These are phyloP conservation scores for Kodamaea arcana DNA, from an alignment of 1,139 yeast genomes.

Conservation along the genomic window DNA sequence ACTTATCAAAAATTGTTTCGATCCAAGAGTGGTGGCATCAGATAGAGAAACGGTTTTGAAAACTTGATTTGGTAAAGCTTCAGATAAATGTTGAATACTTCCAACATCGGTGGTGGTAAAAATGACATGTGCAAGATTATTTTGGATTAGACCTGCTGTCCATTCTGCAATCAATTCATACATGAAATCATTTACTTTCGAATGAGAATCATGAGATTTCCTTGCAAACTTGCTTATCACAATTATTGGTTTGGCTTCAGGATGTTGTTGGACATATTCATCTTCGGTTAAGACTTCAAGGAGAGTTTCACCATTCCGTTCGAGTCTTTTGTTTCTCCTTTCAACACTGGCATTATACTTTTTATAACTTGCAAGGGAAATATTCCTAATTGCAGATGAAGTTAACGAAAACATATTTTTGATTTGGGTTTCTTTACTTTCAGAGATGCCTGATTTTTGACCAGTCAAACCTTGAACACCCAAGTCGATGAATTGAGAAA, in stretches of 20 bases:
- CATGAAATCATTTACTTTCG: slow-evolving; percentile 51
- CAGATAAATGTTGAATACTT: slow-evolving; percentile 61
- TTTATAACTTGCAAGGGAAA: slow-evolving; percentile 49
- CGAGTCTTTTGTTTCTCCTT: slow-evolving; percentile 18
- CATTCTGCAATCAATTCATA: slow-evolving; percentile 80
- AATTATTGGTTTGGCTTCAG: slow-evolving; percentile 82
- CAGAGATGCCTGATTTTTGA: slow-evolving; percentile 88
- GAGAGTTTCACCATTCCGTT: slow-evolving; percentile 11
- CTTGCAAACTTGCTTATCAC: slow-evolving; percentile 70
- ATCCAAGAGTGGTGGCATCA: slow-evolving; percentile 74
- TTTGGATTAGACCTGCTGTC: slow-evolving; percentile 73
- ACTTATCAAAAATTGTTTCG: slow-evolving; percentile 64
- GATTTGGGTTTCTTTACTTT: slow-evolving; percentile 77
- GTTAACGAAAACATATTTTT: slow-evolving; percentile 77
- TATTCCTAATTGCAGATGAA: slow-evolving; percentile 64
- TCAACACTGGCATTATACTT: slow-evolving; percentile 18
- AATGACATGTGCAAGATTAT: slow-evolving; percentile 85
- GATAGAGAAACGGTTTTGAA: slow-evolving; percentile 70
- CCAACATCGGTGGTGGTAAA: slow-evolving; percentile 85
- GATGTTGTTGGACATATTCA: slow-evolving; percentile 79
- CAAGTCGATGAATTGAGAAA: slow-evolving; percentile 77
- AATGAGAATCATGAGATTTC: slow-evolving; percentile 43
- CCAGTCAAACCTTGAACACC: slow-evolving; percentile 91
- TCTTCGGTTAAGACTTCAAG: slow-evolving; percentile 56
- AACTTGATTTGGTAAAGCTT: slow-evolving; percentile 80